Percentiles rank a stretch among this genome's conserved stretches.
phyloP scores from a whole-genome alignment of 371 early-diverging fungal species.

The Parasitella parasitica region DNA sequence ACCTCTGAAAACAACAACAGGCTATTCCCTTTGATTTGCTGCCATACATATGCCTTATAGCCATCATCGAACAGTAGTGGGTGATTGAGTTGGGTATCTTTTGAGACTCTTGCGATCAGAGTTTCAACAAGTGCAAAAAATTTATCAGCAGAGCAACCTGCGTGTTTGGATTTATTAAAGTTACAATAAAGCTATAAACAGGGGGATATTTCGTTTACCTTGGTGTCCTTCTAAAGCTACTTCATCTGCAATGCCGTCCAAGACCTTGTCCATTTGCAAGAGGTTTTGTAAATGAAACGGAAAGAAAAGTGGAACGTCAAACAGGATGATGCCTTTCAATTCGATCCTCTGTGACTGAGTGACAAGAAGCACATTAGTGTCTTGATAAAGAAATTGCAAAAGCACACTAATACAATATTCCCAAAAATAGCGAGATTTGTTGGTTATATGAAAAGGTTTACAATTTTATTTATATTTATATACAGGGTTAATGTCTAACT shows the following conservation, averaged over 20 bases:
- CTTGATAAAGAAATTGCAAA: no score
- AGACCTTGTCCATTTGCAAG: conserved; percentile 1
- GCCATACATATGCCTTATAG: conserved; percentile 11
- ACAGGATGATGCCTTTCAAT: not conserved
- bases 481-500: not conserved
- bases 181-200: not conserved
- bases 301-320: not conserved
- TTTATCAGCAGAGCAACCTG: conserved; percentile 7
- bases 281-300: not conserved
- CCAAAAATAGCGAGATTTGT: not conserved
- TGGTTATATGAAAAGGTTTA: not conserved
- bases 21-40: not conserved
- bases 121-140: not conserved
- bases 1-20: conserved; percentile 4
- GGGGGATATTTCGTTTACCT: not conserved
- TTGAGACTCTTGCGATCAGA: not conserved
- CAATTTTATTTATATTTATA: not conserved
- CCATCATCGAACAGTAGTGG: conserved; percentile 1
- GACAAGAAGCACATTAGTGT: no score
- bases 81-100: not conserved
- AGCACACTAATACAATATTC: not conserved
- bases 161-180: not conserved
- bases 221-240: conserved; percentile 17
- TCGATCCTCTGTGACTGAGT: not conserved
- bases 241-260: conserved; percentile 3